phyloP scores from a whole-genome alignment of 2,329 filamentous ascomycete species.

The Annulohypoxylon truncatum region DNA sequence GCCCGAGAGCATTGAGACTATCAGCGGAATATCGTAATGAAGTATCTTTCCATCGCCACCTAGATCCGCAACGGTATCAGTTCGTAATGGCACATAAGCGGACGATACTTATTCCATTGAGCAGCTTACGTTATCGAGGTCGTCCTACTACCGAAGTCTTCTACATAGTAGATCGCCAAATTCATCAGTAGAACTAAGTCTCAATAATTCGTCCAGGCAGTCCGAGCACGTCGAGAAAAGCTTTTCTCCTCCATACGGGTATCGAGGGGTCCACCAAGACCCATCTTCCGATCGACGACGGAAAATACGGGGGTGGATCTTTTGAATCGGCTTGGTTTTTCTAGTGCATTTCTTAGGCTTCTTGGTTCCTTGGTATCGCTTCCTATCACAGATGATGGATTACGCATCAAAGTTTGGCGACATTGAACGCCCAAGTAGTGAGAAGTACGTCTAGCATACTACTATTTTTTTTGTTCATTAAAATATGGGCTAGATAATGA shows the following conservation, averaged over 20 bases:
- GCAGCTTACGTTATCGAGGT: slow-evolving; percentile 21
- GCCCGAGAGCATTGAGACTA: neutral
- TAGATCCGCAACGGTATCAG: neutral
- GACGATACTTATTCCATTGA: slow-evolving; percentile 30
- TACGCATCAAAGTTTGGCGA: neutral
- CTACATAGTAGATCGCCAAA: neutral
- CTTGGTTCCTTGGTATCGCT: slow-evolving; percentile 10
- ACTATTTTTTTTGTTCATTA: too few species aligned
- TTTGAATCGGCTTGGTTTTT: slow-evolving; percentile 12
- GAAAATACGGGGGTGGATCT: slow-evolving; percentile 32
- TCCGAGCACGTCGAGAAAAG: slow-evolving; percentile 26
- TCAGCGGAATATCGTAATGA: slow-evolving; percentile 14
- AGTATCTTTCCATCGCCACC: slow-evolving; percentile 29
- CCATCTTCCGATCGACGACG: slow-evolving; percentile 10
- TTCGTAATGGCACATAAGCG: slow-evolving; percentile 1
- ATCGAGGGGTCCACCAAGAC: slow-evolving; percentile 14
- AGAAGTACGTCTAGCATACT: too few species aligned
- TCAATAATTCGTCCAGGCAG: neutral
- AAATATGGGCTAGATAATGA: too few species aligned
- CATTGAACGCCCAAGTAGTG: neutral
- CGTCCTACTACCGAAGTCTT: slow-evolving; percentile 6
- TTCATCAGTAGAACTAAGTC: neutral
- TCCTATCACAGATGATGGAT: neutral
- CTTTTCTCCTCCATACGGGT: slow-evolving; percentile 15
- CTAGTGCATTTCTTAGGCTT: slow-evolving; percentile 8